Evolutionary conservation across 1,139 yeast species (phyloP), one percentile per base, ranked within the genome.

Genomic region (Zygoascus sp.): DNA sequence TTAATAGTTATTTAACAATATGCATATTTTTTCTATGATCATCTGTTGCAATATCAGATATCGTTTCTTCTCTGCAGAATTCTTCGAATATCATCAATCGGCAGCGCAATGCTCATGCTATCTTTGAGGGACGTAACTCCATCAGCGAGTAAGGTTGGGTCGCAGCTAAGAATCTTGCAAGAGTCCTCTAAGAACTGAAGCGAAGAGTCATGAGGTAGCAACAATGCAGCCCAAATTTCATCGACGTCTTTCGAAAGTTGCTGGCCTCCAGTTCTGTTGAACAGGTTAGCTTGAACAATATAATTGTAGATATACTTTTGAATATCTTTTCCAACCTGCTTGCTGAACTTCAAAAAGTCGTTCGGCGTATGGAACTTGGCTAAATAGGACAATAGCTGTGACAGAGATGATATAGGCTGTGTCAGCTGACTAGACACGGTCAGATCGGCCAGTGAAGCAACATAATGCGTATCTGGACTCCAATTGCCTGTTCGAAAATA

Each of bases 271-370:
- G 53, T 43, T 11, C 58, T 53, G 39, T 74, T 75, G 64, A 88
- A 88, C 53, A 72, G 75, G 60, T 83, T 83, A 44, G 81, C 76
- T 52, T 82, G 79, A 42, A 84, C 69, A 42, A 84, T 73, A 47
- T 78, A 77, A 53, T 80, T 83, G 58, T 74, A 70, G 52, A 81
- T 64, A 40, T 79, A 72, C 23, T 66, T 65, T 8, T 81, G 74
- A 21, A 84, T 58, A 1, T 73, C 65, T 6, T 70, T 62, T 0
- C 83, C 72, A 2, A 82, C 64, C 8, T 56, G 55, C 13, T 64
- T 53, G 8, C 56, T 38, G 10, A 70, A 47, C 25, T 60, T 60
- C 8, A 51, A 47, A 20, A 53, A 43, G 48, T 60, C 64, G 27
- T 57, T 61, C 21, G 44, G 65, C 57, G 49, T 67, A 51, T 52